Evolutionary conservation across 192 early-diverging fungal genomes (phyloP).

Genomic region (Umbelopsis sp.): DNA sequence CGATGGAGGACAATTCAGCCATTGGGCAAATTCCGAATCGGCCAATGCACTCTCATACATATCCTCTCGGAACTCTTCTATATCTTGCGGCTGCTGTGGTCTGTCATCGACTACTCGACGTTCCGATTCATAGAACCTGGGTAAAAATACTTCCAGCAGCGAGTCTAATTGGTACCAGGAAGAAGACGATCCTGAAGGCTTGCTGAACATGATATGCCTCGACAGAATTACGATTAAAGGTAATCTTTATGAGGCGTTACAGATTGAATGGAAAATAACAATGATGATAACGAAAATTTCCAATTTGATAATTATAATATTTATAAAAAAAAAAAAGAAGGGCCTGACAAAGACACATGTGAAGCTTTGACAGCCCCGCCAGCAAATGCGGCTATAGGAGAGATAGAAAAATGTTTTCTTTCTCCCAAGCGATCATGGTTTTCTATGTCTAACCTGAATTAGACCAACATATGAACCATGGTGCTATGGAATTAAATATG

Average conservation of each 20-base stretch:
- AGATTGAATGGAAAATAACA: neutral
- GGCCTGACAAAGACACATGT: conserved; percentile 8
- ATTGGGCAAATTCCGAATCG: conserved; percentile 13
- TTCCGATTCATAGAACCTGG: neutral
- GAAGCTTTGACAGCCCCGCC: neutral
- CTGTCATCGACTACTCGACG: neutral
- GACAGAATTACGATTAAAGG: too few species aligned
- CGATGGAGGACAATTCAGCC: neutral
- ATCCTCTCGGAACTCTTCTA: neutral
- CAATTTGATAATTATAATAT: neutral
- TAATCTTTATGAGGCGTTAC: too few species aligned
- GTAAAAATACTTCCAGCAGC: neutral
- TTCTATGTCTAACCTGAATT: too few species aligned
- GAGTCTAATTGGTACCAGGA: conserved; percentile 3
- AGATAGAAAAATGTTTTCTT: neutral
- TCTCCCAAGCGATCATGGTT: too few species aligned
- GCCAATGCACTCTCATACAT: conserved; percentile 7
- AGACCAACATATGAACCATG: too few species aligned
- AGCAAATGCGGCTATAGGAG: neutral
- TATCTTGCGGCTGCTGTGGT: neutral
- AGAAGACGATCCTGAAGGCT: neutral
- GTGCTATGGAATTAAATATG: too few species aligned
- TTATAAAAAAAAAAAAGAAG: too few species aligned
- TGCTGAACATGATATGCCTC: neutral
- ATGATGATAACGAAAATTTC: neutral